Conservation (phyloP, 2,329 filamentous ascomycete species). For the Hypoxylon sp. region DNA sequence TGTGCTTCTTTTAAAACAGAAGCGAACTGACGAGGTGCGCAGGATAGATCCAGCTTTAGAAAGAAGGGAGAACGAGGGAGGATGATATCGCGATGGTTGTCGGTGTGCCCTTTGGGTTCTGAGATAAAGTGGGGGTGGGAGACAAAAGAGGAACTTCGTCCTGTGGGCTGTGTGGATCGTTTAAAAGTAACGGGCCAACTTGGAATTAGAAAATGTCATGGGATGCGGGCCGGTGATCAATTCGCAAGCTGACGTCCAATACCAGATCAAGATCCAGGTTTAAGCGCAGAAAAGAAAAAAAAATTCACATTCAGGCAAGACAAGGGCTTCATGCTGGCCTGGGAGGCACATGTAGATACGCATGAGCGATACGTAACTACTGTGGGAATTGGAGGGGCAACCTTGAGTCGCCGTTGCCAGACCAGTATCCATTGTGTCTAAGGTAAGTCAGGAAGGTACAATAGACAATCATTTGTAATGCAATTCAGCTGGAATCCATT, state of each 20-base stretch:
- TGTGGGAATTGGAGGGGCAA: slow-evolving; percentile 2
- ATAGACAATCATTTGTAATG: slow-evolving; percentile 1
- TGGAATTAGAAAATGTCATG: slow-evolving; percentile 24
- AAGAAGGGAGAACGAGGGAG: slow-evolving; percentile 25
- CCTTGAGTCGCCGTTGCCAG: background rate
- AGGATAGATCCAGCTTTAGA: slow-evolving; percentile 24
- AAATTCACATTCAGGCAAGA: slow-evolving; percentile 20
- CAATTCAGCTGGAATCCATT: background rate
- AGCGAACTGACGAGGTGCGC: slow-evolving; percentile 2
- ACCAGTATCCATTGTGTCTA: background rate
- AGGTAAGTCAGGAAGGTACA: slow-evolving; percentile 17
- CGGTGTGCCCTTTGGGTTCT: slow-evolving; percentile 42
- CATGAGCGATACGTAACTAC: background rate
- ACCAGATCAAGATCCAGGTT: slow-evolving; percentile 3
- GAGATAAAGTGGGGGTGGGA: slow-evolving; percentile 24
- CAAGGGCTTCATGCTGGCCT: background rate
- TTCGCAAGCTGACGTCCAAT: slow-evolving; percentile 28
- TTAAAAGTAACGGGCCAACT: slow-evolving; percentile 26
- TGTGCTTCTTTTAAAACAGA: slow-evolving; percentile 18
- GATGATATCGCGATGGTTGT: slow-evolving; percentile 44
- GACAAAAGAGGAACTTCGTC: slow-evolving; percentile 36
- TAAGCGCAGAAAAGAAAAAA: slow-evolving; percentile 17
- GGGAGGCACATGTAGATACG: background rate
- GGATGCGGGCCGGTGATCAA: slow-evolving; percentile 34
- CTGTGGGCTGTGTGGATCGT: slow-evolving; percentile 34